Evolutionary conservation across 2,329 filamentous ascomycete species (phyloP).

Genomic region (Emericellopsis atlantica): DNA sequence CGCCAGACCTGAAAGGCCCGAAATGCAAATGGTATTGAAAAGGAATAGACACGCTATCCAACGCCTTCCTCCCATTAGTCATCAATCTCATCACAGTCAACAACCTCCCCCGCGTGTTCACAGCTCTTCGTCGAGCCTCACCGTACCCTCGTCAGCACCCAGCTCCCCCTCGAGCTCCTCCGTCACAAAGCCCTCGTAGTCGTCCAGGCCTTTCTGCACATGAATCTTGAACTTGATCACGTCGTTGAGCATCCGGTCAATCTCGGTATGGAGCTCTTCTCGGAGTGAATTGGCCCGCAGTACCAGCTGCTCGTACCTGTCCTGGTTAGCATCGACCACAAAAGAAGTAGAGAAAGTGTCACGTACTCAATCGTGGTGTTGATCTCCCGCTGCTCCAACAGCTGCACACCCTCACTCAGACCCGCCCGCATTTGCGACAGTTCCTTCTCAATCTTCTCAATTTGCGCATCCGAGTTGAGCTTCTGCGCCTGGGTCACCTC

Average conservation of each 20-base stretch:
- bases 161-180: constrained; percentile 85
- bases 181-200: constrained; percentile 86
- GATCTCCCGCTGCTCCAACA: constrained; percentile 92
- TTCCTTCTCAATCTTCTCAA: constrained; percentile 98
- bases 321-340: not conserved
- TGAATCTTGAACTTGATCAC: constrained; percentile 99
- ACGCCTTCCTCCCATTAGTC: too few species aligned
- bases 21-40: too few species aligned
- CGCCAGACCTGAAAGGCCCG: too few species aligned
- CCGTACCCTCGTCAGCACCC: constrained; percentile 43
- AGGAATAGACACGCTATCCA: too few species aligned
- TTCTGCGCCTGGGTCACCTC: constrained; percentile 80
- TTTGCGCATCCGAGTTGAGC: constrained; percentile 79
- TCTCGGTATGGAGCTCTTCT: constrained; percentile 96
- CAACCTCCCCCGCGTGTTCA: too few species aligned
- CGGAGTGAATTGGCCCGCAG: constrained; percentile 69
- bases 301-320: constrained; percentile 82
- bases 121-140: not conserved
- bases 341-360: not conserved
- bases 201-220: constrained; percentile 81
- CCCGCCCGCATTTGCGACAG: constrained; percentile 83
- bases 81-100: too few species aligned
- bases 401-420: constrained; percentile 73
- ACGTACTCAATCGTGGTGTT: constrained; percentile 88
- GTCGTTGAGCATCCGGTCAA: constrained; percentile 91